Base-by-base conservation (phyloP, 2,329 filamentous ascomycete genomes). In the Fusarium tupiense region DNA sequence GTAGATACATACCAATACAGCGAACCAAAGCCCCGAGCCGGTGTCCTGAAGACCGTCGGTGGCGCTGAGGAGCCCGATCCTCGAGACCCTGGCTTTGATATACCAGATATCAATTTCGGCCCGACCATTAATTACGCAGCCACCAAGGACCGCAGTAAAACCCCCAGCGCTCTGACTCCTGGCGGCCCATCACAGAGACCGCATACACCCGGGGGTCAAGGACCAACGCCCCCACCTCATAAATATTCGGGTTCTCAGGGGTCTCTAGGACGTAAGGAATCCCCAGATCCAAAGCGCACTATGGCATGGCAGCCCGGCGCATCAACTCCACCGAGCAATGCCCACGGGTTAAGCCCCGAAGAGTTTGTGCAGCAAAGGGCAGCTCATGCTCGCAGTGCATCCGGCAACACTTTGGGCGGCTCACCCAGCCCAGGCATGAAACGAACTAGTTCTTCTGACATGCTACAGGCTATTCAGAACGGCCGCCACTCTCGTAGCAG, bases 61-160 rank as follows among this genome's bases (percentile, higher is more conserved):
- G 85, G 86, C n/a, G 77, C 79, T 8, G 83, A 85, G 4, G 77
- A 77, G 13, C 40, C 47, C 17, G 77, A 77, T 35, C 76, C 71
- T 46, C 67, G 64, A 47, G 68, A 67, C 58, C 57, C 80, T 2
- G 80, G 85, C 20, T 86, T 89, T 31, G 87, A 90, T 64, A 91
- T 97, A 69, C 94, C 94, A 2, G 84, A 88, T 9, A 89, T 98
- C 71, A 92, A 98, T 81, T 98, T 98, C 83, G 96, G 96, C 1
- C 94, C 92, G 11, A 98, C 95, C 0, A 84, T 94, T 76, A 92
- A 93, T 68, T 92, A 94, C 65, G 83, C 80, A 40, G 84, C 83
- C 19, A 50, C 80, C 24, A 67, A 82, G n/a, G 75, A 80, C 16
- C 79, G 74, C 11, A 82, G 73, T 65, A 84, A 82, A 69, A 77